phyloP scores from a whole-genome alignment of 306 rosid species.

The Cucumis hystrix region DNA sequence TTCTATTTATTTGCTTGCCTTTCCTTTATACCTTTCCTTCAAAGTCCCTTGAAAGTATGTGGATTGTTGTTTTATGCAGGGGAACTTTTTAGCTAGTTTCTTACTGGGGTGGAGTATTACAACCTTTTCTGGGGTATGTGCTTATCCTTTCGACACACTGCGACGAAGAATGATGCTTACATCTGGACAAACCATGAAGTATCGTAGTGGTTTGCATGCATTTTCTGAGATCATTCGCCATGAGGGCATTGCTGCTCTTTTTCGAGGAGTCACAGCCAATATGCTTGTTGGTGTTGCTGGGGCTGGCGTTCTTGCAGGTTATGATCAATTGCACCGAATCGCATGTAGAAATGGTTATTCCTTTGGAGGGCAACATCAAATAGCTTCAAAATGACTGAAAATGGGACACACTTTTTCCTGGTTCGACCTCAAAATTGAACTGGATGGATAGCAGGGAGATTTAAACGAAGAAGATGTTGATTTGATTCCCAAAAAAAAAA shows the following conservation, averaged over 20 bases:
- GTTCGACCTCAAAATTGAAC: background rate
- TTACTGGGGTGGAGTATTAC: slow-evolving; percentile 94
- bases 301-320: slow-evolving; percentile 92
- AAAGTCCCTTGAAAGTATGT: background rate
- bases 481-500: too few species aligned
- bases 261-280: slow-evolving; percentile 76
- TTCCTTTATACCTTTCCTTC: background rate
- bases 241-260: slow-evolving; percentile 68
- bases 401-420: background rate
- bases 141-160: slow-evolving; percentile 85
- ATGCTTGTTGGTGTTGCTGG: slow-evolving; percentile 94
- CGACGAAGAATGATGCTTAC: slow-evolving; percentile 95
- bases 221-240: slow-evolving; percentile 52
- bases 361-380: slow-evolving; percentile 21
- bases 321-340: slow-evolving; percentile 64
- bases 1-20: background rate
- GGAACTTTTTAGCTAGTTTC: slow-evolving; percentile 81
- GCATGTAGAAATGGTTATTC: slow-evolving; percentile 24
- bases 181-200: slow-evolving; percentile 69
- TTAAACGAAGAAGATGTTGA: background rate
- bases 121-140: slow-evolving; percentile 67
- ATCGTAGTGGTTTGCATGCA: slow-evolving; percentile 54
- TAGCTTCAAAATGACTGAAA: slow-evolving; percentile 29
- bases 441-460: background rate
- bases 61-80: slow-evolving; percentile 31